A percentile compares a stretch with the other conserved stretches of the same genome.
These are phyloP conservation scores for Amanita fuliginea DNA, from an alignment of 768 basidiomycete genomes.

Conservation along the genomic window DNA sequence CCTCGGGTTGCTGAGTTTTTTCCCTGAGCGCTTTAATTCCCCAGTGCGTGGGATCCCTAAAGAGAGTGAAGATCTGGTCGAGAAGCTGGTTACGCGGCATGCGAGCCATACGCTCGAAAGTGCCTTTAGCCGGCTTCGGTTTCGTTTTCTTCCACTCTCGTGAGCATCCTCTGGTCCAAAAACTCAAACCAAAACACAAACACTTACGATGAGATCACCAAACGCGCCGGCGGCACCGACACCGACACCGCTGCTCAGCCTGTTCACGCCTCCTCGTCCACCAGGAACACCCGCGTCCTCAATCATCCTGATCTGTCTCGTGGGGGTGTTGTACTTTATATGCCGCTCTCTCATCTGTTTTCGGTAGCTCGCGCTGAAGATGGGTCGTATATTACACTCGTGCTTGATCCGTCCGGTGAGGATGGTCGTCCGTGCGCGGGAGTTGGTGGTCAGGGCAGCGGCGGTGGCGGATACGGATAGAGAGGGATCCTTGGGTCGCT, in stretches of 20 bases:
- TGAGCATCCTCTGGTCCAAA: background rate
- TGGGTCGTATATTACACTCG: slow-evolving; percentile 64
- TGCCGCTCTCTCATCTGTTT: slow-evolving; percentile 64
- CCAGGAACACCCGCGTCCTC: slow-evolving; percentile 61
- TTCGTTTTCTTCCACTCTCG: slow-evolving; percentile 42
- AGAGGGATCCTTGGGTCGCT: slow-evolving; percentile 58
- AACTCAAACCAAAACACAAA: background rate
- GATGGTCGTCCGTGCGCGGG: slow-evolving; percentile 66
- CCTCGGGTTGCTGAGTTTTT: slow-evolving; percentile 77
- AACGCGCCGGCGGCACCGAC: slow-evolving; percentile 49
- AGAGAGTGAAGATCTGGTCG: slow-evolving; percentile 71
- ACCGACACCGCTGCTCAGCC: slow-evolving; percentile 66
- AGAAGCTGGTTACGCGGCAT: slow-evolving; percentile 83
- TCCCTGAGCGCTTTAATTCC: slow-evolving; percentile 66
- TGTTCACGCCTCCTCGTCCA: slow-evolving; percentile 65
- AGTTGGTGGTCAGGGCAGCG: slow-evolving; percentile 29
- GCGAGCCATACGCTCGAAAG: slow-evolving; percentile 85
- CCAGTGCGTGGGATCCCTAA: slow-evolving; percentile 77
- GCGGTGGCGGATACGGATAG: slow-evolving; percentile 23
- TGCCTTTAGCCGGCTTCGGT: slow-evolving; percentile 54
- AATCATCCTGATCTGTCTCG: slow-evolving; percentile 59
- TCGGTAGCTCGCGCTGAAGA: slow-evolving; percentile 56
- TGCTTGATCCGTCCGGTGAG: slow-evolving; percentile 75
- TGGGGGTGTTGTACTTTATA: slow-evolving; percentile 53
- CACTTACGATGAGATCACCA: slow-evolving; percentile 53